phyloP scores from a whole-genome alignment of 2,329 filamentous ascomycete species.

The Phialophora chinensis region DNA sequence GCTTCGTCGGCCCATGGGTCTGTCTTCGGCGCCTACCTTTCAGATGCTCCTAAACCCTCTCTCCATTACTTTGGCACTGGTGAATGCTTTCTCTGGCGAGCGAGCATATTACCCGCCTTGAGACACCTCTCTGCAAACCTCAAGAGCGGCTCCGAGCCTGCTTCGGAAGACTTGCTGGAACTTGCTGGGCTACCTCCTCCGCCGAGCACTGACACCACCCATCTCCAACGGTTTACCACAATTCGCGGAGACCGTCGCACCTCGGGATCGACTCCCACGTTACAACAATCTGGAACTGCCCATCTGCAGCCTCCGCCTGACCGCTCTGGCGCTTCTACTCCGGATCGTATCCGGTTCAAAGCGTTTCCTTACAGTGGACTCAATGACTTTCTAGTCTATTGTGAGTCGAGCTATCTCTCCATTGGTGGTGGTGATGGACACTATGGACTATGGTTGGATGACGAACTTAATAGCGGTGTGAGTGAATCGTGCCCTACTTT shows the following conservation, averaged over 20 bases:
- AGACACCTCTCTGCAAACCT: constrained; percentile 42
- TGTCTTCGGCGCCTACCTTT: constrained; percentile 91
- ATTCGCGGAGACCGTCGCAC: constrained; percentile 49
- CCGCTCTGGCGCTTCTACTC: constrained; percentile 58
- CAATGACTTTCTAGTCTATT: constrained; percentile 96
- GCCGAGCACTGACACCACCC: constrained; percentile 69
- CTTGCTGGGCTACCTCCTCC: constrained; percentile 69
- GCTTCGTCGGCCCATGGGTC: constrained; percentile 42
- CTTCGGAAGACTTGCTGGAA: constrained; percentile 52
- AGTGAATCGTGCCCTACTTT: constrained; percentile 88
- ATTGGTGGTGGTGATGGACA: constrained; percentile 88
- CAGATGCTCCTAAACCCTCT: constrained; percentile 80
- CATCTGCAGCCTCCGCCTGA: constrained; percentile 39
- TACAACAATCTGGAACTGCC: constrained; percentile 35
- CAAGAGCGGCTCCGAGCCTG: constrained; percentile 18
- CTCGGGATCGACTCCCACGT: constrained; percentile 41
- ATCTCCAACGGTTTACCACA: constrained; percentile 67
- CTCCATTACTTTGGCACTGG: constrained; percentile 93
- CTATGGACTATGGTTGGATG: constrained; percentile 93
- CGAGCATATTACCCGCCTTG: constrained; percentile 66
- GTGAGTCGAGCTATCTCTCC: constrained; percentile 82
- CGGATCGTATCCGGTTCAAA: constrained; percentile 88
- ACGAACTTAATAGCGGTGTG: constrained; percentile 80
- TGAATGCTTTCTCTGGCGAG: constrained; percentile 92
- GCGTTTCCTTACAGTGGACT: constrained; percentile 95